Evolutionary conservation across 192 early-diverging fungal species (phyloP).

Genomic region (Lobosporangium transversale): DNA sequence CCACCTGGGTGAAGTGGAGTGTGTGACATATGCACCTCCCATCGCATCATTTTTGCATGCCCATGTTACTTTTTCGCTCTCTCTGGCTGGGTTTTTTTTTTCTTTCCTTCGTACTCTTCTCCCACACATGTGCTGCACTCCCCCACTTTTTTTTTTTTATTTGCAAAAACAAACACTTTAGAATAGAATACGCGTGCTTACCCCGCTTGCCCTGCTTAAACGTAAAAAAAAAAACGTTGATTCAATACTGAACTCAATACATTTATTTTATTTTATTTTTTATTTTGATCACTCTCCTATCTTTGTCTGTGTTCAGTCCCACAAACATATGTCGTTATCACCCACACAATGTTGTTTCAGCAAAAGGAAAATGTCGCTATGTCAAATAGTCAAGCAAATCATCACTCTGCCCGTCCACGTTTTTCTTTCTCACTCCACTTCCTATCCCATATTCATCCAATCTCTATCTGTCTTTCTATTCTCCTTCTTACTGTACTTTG

Average conservation of each 20-base stretch:
- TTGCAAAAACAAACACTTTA: too few species aligned
- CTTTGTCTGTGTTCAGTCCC: too few species aligned
- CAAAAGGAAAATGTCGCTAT: too few species aligned
- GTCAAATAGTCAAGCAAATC: constrained; percentile 29
- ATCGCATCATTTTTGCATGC: constrained; percentile 17
- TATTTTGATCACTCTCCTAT: too few species aligned
- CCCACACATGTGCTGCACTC: constrained; percentile 1
- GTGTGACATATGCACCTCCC: constrained; percentile 4
- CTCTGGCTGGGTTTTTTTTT: not conserved
- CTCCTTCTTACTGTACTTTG: too few species aligned
- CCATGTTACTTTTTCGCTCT: not conserved
- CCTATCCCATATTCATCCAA: not conserved
- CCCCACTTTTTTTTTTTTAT: constrained; percentile 13
- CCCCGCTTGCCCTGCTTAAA: constrained; percentile 8
- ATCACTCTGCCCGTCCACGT: constrained; percentile 35
- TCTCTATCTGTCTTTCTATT: too few species aligned
- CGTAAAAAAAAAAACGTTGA: too few species aligned
- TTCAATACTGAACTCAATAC: too few species aligned
- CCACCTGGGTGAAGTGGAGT: too few species aligned
- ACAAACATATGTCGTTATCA: constrained; percentile 45
- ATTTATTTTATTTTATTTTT: too few species aligned
- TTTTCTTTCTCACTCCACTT: constrained; percentile 5
- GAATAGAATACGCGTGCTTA: too few species aligned
- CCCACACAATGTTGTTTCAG: too few species aligned
- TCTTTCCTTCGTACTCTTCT: constrained; percentile 9